Conservation (phyloP, 192 early-diverging fungal species). For the Mortierella claussenii region DNA sequence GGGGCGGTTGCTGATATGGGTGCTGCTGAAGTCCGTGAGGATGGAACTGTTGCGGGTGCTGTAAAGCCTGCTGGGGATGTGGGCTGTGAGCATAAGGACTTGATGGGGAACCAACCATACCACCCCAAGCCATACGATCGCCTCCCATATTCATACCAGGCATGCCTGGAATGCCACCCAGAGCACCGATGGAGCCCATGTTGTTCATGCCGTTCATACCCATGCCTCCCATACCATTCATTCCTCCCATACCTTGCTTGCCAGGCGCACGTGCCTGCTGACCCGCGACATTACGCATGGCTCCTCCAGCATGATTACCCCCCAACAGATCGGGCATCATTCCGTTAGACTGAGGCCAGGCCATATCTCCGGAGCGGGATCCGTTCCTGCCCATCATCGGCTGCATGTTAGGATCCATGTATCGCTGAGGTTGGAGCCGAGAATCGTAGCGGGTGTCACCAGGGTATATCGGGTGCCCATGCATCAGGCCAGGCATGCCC, state of each 20-base stretch:
- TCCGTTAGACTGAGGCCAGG: constrained; percentile 29
- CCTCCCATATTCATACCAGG: constrained; percentile 14
- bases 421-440: constrained; percentile 17
- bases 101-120: constrained; percentile 17
- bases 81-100: constrained; percentile 26
- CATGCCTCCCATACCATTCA: constrained; percentile 41
- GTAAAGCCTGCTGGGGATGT: constrained; percentile 16
- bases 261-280: constrained; percentile 22
- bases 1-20: constrained; percentile 26
- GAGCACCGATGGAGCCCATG: constrained; percentile 13
- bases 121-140: constrained; percentile 30
- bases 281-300: constrained; percentile 17
- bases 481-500: constrained; percentile 33
- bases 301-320: constrained; percentile 27
- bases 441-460: constrained; percentile 31
- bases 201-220: constrained; percentile 25
- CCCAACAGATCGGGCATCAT: constrained; percentile 44
- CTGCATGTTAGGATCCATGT: constrained; percentile 45
- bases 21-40: constrained; percentile 19
- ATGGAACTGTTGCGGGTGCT: constrained; percentile 32
- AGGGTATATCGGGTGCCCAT: constrained; percentile 41
- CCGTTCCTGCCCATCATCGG: constrained; percentile 31
- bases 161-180: constrained; percentile 21
- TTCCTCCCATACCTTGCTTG: constrained; percentile 30
- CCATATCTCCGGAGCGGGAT: constrained; percentile 27